Conservation (phyloP, 2,329 filamentous ascomycete genomes). For the Cordyceps militaris region DNA sequence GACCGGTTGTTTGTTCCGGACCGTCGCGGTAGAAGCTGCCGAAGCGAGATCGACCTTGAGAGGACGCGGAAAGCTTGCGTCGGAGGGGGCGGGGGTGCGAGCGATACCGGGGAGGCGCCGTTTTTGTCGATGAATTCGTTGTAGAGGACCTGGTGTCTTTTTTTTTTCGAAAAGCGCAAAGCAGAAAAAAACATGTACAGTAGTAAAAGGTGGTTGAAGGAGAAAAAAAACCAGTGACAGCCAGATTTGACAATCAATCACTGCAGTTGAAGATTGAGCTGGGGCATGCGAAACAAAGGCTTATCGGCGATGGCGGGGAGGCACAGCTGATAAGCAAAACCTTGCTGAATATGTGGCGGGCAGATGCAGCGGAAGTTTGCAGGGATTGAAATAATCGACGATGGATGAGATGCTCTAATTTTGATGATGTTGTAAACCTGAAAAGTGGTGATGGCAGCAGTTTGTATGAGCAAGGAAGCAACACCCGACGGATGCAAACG, state of each 20-base stretch:
- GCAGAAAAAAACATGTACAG: background rate
- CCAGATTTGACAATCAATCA: background rate
- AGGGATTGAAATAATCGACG: no score
- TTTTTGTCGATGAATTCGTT: background rate
- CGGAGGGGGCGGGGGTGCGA: conserved; percentile 3
- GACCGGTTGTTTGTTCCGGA: background rate
- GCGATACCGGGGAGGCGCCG: conserved; percentile 7
- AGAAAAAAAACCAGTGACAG: background rate
- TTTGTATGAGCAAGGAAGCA: background rate
- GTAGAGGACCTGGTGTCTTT: background rate
- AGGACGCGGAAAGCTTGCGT: background rate
- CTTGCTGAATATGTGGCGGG: background rate
- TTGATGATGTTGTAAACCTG: background rate
- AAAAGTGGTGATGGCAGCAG: background rate
- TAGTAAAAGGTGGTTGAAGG: background rate
- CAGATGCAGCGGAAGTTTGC: background rate
- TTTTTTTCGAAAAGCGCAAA: background rate
- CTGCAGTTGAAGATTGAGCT: background rate
- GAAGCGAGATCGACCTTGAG: conserved; percentile 7
- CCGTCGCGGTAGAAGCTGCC: background rate
- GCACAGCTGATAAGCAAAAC: conserved; percentile 9
- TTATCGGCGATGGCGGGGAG: conserved; percentile 12
- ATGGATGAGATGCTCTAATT: background rate
- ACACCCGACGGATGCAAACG: background rate
- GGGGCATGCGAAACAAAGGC: background rate